These are phyloP conservation scores for Leccinum sublutescens DNA, from an alignment of 768 basidiomycete species.

Conservation along the genomic window DNA sequence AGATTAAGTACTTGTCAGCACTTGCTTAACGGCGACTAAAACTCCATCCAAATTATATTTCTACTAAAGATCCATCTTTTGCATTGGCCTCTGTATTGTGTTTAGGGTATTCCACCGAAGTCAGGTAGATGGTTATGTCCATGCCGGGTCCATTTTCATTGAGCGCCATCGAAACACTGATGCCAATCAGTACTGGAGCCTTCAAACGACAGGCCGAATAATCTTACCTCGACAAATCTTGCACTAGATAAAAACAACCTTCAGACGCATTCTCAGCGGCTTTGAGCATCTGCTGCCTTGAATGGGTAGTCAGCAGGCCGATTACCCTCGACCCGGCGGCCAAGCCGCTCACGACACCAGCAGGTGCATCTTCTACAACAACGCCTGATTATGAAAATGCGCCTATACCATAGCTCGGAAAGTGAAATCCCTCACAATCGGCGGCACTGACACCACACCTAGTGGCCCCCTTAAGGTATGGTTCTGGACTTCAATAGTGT, in stretches of 20 bases:
- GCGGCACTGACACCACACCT: conserved; percentile 58
- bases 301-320: conserved; percentile 80
- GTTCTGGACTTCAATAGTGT: conserved; percentile 62
- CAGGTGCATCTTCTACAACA: conserved; percentile 91
- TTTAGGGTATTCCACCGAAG: not conserved
- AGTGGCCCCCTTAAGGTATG: conserved; percentile 84
- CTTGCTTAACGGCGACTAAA: conserved; percentile 2
- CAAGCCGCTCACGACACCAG: conserved; percentile 75
- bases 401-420: not conserved
- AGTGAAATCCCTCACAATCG: conserved; percentile 20
- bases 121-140: conserved; percentile 29
- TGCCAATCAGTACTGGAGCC: conserved; percentile 7
- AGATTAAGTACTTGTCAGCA: conserved; percentile 12
- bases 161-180: conserved; percentile 31
- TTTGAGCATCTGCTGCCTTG: conserved; percentile 61
- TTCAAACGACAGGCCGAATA: not conserved
- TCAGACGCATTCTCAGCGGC: conserved; percentile 46
- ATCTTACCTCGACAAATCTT: conserved; percentile 66
- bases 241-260: conserved; percentile 52
- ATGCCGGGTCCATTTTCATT: conserved; percentile 37
- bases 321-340: conserved; percentile 84
- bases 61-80: not conserved
- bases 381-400: conserved; percentile 48
- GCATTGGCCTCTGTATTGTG: not conserved
- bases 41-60: conserved; percentile 5